A percentile compares a stretch with the other conserved stretches of the same genome.
Conservation (phyloP, 257 asterid genomes). For the Solanum piurae region DNA sequence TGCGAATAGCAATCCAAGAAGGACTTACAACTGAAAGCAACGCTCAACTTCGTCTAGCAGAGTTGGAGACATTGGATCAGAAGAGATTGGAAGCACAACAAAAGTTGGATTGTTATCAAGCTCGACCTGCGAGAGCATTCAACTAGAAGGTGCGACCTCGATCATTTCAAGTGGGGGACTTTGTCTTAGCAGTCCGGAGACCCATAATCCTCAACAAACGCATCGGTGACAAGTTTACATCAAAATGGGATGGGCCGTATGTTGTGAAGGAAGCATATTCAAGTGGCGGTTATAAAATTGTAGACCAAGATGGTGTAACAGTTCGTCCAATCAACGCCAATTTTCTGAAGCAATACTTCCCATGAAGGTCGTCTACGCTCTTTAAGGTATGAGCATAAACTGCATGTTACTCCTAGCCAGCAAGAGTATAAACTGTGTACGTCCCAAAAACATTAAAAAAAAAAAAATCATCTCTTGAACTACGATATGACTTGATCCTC, state of each 20-base stretch:
- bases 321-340: neutral
- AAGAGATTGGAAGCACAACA: neutral
- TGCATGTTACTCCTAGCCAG: neutral
- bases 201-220: neutral
- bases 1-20: neutral
- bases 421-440: neutral
- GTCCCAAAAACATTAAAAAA: neutral
- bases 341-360: neutral
- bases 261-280: neutral
- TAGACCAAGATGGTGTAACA: neutral
- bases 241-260: neutral
- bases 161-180: too few relatives aligned
- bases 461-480: neutral
- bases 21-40: neutral
- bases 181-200: accelerated
- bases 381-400: neutral
- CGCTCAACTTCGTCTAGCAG: neutral
- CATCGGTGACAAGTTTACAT: neutral
- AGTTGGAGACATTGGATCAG: neutral
- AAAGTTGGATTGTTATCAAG: neutral
- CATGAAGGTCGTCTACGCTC: neutral
- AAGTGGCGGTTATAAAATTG: neutral
- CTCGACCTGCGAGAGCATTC: neutral
- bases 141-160: too few relatives aligned
- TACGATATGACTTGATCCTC: neutral